Percentiles rank a stretch among this genome's conserved stretches.
phyloP scores from a whole-genome alignment of 257 asterid species.

The Solanum chiquidenum region DNA sequence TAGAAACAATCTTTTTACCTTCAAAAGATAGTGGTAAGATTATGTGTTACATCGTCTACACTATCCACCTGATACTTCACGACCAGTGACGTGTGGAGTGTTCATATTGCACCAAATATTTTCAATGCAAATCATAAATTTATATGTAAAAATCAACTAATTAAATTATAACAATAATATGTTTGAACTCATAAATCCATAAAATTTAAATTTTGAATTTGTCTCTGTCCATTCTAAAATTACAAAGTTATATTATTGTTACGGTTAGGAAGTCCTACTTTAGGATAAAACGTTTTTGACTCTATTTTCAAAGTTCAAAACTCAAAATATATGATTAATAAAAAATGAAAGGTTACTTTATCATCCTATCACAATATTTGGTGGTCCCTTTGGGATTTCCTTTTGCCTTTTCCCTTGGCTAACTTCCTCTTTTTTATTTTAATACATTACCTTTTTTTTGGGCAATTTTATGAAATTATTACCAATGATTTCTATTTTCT shows the following conservation, averaged over 20 bases:
- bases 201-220: too few relatives aligned
- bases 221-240: too few relatives aligned
- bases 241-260: neutral
- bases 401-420: neutral
- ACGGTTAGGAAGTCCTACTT: neutral
- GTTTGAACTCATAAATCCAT: too few relatives aligned
- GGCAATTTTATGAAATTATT: neutral
- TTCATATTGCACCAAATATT: too few relatives aligned
- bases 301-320: neutral
- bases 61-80: neutral
- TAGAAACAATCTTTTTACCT: neutral
- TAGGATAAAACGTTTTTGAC: neutral
- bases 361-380: neutral
- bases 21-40: neutral
- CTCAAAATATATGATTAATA: neutral
- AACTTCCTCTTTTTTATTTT: neutral
- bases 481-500: neutral
- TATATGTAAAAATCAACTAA: too few relatives aligned
- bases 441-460: neutral
- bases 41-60: too few relatives aligned
- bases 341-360: neutral
- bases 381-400: neutral
- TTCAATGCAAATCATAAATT: too few relatives aligned
- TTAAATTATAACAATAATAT: too few relatives aligned
- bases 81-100: too few relatives aligned